Evolutionary conservation across 176 grass and related monocot species (phyloP).

Genomic region (Stipa capillata): DNA sequence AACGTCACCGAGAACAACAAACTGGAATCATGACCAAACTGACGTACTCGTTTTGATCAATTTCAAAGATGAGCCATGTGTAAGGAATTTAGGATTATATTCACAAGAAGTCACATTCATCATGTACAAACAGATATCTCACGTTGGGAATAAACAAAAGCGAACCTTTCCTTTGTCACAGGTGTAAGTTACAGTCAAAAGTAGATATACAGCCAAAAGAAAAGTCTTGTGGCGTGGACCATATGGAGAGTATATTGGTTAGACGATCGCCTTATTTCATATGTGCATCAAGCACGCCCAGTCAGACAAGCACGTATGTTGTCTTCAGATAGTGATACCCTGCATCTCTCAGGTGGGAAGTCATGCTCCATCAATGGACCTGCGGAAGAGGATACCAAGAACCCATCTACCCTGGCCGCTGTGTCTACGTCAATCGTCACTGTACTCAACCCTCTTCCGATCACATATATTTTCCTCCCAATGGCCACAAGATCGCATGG

Average conservation of each 20-base stretch:
- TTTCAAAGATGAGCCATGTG: no score
- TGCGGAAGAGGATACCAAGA: constrained; percentile 35
- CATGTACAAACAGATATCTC: neutral
- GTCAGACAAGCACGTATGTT: no score
- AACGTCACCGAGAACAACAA: no score
- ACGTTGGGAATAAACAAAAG: neutral
- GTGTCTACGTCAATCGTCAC: constrained; percentile 45
- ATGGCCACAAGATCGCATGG: constrained; percentile 36
- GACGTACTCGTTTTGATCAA: no score
- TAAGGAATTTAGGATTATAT: no score
- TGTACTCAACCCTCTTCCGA: constrained; percentile 43
- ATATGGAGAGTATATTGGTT: neutral
- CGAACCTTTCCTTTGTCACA: neutral
- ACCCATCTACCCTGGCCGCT: constrained; percentile 29
- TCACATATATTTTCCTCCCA: constrained; percentile 43
- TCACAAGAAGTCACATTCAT: neutral
- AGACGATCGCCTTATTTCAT: neutral
- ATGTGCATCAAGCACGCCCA: neutral
- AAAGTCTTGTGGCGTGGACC: neutral
- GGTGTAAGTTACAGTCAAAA: neutral
- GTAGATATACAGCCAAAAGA: neutral
- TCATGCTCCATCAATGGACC: constrained; percentile 33
- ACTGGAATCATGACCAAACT: no score
- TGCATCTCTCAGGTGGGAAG: constrained; percentile 44
- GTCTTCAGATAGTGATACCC: constrained; percentile 59